Conservation (phyloP, 83 land plant genomes). For the Larix sibirica region DNA sequence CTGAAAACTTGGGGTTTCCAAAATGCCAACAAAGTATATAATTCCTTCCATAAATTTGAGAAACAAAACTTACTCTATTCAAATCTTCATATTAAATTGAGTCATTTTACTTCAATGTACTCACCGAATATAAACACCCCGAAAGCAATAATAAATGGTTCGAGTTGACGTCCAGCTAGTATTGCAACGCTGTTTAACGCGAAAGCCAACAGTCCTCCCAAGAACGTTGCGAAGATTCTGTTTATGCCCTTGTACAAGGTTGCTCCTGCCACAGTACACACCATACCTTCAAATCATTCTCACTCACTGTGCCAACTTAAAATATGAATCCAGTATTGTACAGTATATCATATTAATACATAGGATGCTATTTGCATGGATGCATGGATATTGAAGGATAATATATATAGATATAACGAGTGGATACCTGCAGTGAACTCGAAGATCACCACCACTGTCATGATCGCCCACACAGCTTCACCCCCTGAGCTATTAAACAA, state of each 20-base stretch:
- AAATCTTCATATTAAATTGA: no score
- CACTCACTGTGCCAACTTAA: neutral
- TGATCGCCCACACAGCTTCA: constrained; percentile 19
- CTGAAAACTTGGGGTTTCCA: no score
- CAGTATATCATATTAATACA: neutral
- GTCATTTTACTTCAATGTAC: neutral
- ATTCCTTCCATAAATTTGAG: no score
- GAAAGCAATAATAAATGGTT: constrained; percentile 36
- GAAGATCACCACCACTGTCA: constrained; percentile 30
- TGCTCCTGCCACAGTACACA: constrained; percentile 36
- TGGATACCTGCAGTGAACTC: constrained; percentile 19
- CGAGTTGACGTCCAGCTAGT: constrained; percentile 32
- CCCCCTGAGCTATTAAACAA: neutral
- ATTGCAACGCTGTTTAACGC: constrained; percentile 41
- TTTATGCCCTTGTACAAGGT: constrained; percentile 51
- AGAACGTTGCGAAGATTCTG: constrained; percentile 42
- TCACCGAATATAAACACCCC: constrained; percentile 27
- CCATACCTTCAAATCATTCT: neutral
- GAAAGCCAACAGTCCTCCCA: constrained; percentile 48
- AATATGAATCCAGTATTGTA: neutral
- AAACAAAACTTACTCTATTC: no score
- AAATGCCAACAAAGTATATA: no score
- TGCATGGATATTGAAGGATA: neutral
- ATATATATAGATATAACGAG: neutral
- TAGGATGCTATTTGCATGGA: neutral